Percentiles rank a stretch among this genome's conserved stretches.
Conservation (phyloP, 1,284 basidiomycete species). For the Puccinia hordei region DNA sequence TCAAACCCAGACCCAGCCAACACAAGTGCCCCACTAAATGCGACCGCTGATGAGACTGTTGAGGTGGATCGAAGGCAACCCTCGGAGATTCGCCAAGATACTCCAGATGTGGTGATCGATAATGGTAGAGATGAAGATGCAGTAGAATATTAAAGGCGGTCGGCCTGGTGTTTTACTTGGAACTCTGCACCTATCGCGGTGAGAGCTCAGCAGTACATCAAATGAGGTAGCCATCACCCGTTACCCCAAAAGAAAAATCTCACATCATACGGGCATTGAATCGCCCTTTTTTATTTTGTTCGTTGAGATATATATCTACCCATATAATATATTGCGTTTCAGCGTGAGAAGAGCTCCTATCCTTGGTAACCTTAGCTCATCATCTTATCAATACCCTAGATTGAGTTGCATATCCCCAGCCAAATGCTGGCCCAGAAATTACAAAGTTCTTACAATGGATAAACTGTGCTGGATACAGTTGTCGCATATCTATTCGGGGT, state of each 20-base stretch:
- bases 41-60: background rate
- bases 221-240: background rate
- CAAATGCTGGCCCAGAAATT: background rate
- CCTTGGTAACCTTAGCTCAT: background rate
- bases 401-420: background rate
- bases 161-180: background rate
- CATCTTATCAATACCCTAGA: background rate
- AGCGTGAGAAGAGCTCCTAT: background rate
- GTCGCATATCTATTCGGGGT: too few relatives aligned
- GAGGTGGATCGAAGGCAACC: conserved; percentile 3
- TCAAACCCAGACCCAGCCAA: background rate
- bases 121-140: conserved; percentile 41
- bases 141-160: conserved; percentile 39
- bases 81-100: conserved; percentile 31
- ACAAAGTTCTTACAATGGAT: background rate
- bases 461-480: too few relatives aligned
- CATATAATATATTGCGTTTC: background rate
- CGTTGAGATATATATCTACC: background rate
- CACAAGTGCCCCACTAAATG: background rate
- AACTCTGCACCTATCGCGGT: background rate
- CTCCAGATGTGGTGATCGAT: conserved; percentile 21
- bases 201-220: background rate
- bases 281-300: background rate
- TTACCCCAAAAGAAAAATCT: conserved; percentile 6
- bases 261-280: background rate